A percentile compares a stretch with the other conserved stretches of the same genome.
These are phyloP conservation scores for Aaosphaeria pasadenensis DNA, from an alignment of 2,329 filamentous ascomycete species.

Conservation along the genomic window DNA sequence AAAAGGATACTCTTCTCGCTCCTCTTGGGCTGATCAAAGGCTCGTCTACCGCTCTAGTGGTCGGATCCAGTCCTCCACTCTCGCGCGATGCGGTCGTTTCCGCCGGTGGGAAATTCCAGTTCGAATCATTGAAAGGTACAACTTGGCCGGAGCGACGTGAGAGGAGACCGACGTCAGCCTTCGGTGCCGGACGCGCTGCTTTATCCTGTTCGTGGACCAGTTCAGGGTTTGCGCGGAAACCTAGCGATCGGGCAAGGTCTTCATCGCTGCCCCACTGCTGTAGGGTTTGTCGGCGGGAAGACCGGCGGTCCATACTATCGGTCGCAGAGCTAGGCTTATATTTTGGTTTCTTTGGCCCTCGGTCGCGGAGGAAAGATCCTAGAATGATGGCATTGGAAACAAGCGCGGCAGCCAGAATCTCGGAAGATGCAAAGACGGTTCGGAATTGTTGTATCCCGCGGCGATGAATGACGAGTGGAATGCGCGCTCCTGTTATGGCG, in stretches of 20 bases:
- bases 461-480: conserved; percentile 71
- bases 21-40: conserved; percentile 39
- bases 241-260: conserved; percentile 78
- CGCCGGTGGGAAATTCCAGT: conserved; percentile 32
- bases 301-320: conserved; percentile 55
- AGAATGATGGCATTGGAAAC: conserved; percentile 88
- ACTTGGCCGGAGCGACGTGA: conserved; percentile 13
- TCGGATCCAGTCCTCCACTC: conserved; percentile 21
- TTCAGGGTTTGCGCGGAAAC: conserved; percentile 61
- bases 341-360: conserved; percentile 81
- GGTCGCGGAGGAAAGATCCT: conserved; percentile 87
- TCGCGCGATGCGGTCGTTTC: conserved; percentile 13
- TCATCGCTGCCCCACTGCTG: conserved; percentile 86
- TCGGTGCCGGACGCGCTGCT: conserved; percentile 39
- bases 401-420: conserved; percentile 82
- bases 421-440: conserved; percentile 83
- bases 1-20: conserved; percentile 68
- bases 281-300: conserved; percentile 61
- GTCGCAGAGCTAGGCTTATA: conserved; percentile 60
- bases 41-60: conserved; percentile 23
- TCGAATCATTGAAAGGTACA: conserved; percentile 24
- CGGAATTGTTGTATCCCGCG: conserved; percentile 80
- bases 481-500: conserved; percentile 73
- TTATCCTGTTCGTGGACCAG: conserved; percentile 43
- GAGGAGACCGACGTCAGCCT: conserved; percentile 25